phyloP scores from a whole-genome alignment of 768 basidiomycete genomes.

The Boletus huronensis region DNA sequence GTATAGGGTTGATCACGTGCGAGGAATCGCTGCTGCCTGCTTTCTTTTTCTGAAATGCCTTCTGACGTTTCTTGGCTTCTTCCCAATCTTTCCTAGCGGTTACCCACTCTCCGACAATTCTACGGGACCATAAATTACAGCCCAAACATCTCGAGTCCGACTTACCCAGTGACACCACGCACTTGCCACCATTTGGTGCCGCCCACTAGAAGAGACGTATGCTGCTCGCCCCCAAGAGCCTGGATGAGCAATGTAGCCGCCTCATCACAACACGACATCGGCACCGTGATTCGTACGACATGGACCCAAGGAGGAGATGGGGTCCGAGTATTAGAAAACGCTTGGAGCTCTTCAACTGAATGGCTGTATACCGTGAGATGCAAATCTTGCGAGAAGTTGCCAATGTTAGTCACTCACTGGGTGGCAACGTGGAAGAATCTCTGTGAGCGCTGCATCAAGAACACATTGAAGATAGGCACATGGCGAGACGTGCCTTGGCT shows the following conservation, averaged over 20 bases:
- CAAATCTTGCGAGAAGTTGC: background rate
- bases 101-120: constrained; percentile 87
- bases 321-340: constrained; percentile 75
- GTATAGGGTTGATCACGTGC: constrained; percentile 14
- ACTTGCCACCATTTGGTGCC: constrained; percentile 99
- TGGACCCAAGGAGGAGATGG: constrained; percentile 84
- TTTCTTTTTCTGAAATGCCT: constrained; percentile 42
- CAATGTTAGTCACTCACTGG: constrained; percentile 43
- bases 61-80: constrained; percentile 57
- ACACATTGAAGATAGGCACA: background rate
- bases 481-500: constrained; percentile 51
- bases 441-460: constrained; percentile 33
- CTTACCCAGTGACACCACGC: constrained; percentile 73
- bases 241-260: constrained; percentile 71
- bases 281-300: constrained; percentile 66
- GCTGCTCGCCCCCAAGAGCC: constrained; percentile 81
- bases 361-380: constrained; percentile 45
- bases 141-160: constrained; percentile 12
- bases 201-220: constrained; percentile 67
- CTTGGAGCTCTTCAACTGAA: constrained; percentile 79
- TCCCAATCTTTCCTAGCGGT: constrained; percentile 80
- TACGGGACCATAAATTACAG: constrained; percentile 29
- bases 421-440: constrained; percentile 73
- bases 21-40: background rate
- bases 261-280: constrained; percentile 69